Evolutionary conservation across 1,284 basidiomycete genomes (phyloP), one percentile per base, ranked within the genome.

Genomic region (Leucoagaricus sp.): DNA sequence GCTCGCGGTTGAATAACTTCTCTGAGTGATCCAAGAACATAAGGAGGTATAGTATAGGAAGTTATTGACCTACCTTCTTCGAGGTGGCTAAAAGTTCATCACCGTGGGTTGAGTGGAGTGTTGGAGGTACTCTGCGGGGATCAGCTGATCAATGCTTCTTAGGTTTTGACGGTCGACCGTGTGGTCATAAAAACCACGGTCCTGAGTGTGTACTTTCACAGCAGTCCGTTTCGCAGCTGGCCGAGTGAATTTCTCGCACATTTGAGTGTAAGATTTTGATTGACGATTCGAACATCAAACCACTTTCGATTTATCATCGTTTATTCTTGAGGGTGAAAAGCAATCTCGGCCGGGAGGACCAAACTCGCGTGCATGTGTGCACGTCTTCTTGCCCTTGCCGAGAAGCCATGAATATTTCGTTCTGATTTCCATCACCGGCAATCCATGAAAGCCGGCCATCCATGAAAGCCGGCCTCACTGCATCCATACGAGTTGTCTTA

Each of bases 371-470:
- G n/a, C n/a, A n/a, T n/a, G n/a, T n/a, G n/a, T n/a, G n/a, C n/a
- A n/a, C n/a, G n/a, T n/a, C n/a, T 33, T 33, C 31, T 33, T 33
- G 31, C 13, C 31, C 31, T 33, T n/a, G n/a, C n/a, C n/a, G n/a
- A n/a, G n/a, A n/a, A 4, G 25, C 50, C 25, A 33, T 36, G 25
- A 46, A 36, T 44, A 33, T 28, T 8, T 46, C 13, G 31, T 10
- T 53, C 33, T 45, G 53, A 55, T 55, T 12, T 15, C 13, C 33
- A 55, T 55, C 46, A 55, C 53, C 53, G 53, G 53, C 38, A 55
- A 53, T n/a, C 13, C 6, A 53, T 15, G 33, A 42, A 28, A 38
- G 28, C 45, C 53, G 53, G 41, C 31, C 10, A 12, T n/a, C 17
- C 33, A 28, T 9, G 17, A 9, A 10, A 9, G 5, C 48, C 36